phyloP scores from a whole-genome alignment of 2,329 filamentous ascomycete genomes.

The Hortaea werneckii region DNA sequence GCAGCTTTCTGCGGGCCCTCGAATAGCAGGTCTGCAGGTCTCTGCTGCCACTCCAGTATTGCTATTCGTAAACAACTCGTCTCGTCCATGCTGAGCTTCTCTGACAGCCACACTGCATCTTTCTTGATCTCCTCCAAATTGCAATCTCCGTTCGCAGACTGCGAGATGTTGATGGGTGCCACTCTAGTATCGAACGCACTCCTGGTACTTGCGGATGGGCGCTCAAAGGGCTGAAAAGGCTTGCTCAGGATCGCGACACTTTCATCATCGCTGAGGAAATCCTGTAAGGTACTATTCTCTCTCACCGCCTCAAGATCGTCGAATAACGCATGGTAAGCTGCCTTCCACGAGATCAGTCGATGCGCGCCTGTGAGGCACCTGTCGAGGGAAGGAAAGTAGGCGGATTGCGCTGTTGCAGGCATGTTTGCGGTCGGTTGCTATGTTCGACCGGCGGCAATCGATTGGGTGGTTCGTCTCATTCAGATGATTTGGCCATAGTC shows the following conservation, averaged over 20 bases:
- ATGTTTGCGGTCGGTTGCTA: not conserved
- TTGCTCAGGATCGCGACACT: slow-evolving; percentile 58
- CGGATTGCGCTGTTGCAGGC: slow-evolving; percentile 10
- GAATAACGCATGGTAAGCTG: slow-evolving; percentile 43
- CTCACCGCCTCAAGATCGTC: slow-evolving; percentile 41
- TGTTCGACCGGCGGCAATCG: not conserved
- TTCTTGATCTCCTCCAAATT: slow-evolving; percentile 72
- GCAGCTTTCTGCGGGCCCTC: not conserved
- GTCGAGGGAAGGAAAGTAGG: slow-evolving; percentile 76
- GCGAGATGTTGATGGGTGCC: slow-evolving; percentile 73
- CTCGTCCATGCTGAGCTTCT: slow-evolving; percentile 67
- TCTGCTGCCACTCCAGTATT: slow-evolving; percentile 73
- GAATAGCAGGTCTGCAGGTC: slow-evolving; percentile 61
- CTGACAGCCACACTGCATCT: slow-evolving; percentile 78
- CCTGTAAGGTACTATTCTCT: slow-evolving; percentile 41
- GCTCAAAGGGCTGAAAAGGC: slow-evolving; percentile 57
- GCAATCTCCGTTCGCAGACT: slow-evolving; percentile 55
- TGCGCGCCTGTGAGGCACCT: slow-evolving; percentile 73
- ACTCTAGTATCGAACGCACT: slow-evolving; percentile 75
- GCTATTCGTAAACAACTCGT: slow-evolving; percentile 70
- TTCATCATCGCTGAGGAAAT: slow-evolving; percentile 62
- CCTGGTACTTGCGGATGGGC: slow-evolving; percentile 48
- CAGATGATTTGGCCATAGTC: too few species aligned
- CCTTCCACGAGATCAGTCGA: slow-evolving; percentile 61
- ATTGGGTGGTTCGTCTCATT: too few species aligned